Conservation (phyloP, 129 eudicot species). For the Pittosporum tobira region DNA sequence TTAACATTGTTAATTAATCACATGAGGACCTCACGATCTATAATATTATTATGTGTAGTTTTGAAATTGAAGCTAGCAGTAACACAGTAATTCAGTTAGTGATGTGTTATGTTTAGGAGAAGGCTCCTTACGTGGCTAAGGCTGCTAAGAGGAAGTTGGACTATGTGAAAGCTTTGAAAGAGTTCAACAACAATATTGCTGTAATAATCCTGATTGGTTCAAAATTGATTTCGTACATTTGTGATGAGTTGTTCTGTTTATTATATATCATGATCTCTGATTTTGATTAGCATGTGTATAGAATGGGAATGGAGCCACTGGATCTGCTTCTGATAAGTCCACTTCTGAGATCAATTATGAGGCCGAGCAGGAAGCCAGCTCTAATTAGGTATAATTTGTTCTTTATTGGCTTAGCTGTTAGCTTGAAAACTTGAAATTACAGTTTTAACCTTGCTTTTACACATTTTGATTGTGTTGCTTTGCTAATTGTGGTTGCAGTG, state of each 20-base stretch:
- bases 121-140: slow-evolving; percentile 39
- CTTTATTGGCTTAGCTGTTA: neutral
- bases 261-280: slow-evolving; percentile 3
- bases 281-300: neutral
- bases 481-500: neutral
- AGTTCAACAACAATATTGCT: slow-evolving; percentile 20
- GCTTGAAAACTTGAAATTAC: neutral
- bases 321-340: slow-evolving; percentile 29
- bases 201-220: slow-evolving; percentile 12
- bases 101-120: slow-evolving; percentile 29
- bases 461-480: neutral
- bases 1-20: neutral
- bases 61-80: neutral
- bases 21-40: neutral
- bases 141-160: slow-evolving; percentile 36
- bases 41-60: neutral
- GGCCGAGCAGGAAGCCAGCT: slow-evolving; percentile 38
- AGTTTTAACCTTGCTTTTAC: neutral
- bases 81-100: neutral
- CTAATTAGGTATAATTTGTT: slow-evolving; percentile 25
- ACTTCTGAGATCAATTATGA: slow-evolving; percentile 32
- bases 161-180: slow-evolving; percentile 32
- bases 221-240: neutral
- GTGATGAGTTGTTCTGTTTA: neutral
- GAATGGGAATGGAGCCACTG: slow-evolving; percentile 16